Percentiles rank a stretch among this genome's conserved stretches.
Evolutionary conservation across 371 early-diverging fungal genomes (phyloP).

Genomic region (Apophysomyces trapeziformis): DNA sequence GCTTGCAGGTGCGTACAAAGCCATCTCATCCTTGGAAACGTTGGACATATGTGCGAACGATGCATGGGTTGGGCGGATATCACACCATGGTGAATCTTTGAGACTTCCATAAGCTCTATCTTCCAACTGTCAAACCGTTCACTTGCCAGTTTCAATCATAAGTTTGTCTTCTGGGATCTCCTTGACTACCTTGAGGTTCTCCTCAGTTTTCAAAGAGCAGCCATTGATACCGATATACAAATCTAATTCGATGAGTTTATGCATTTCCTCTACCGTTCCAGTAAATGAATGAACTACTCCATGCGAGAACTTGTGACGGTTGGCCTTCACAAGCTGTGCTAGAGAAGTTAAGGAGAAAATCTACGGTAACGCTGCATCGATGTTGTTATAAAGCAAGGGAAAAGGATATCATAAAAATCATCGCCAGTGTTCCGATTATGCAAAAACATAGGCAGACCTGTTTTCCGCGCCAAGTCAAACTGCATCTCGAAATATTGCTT

Average conservation of each 20-base stretch:
- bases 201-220: conserved; percentile 91
- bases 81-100: conserved; percentile 93
- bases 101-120: neutral
- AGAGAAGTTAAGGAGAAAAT: conserved; percentile 13
- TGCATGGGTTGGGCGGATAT: conserved; percentile 90
- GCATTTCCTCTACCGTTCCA: conserved; percentile 81
- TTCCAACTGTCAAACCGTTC: neutral
- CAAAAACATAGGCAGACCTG: conserved; percentile 85
- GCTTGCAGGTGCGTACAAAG: conserved; percentile 43
- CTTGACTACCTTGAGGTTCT: conserved; percentile 79
- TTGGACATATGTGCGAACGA: conserved; percentile 63
- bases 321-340: conserved; percentile 55
- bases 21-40: conserved; percentile 34
- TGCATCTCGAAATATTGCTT: conserved; percentile 78
- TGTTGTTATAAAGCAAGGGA: neutral
- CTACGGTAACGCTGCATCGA: neutral
- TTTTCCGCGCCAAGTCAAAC: conserved; percentile 79
- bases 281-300: conserved; percentile 98
- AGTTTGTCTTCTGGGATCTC: conserved; percentile 84
- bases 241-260: conserved; percentile 71
- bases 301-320: conserved; percentile 67
- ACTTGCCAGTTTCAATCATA: conserved; percentile 89
- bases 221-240: conserved; percentile 98
- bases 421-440: conserved; percentile 84
- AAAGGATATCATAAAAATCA: conserved; percentile 47